Percentiles rank a stretch among this genome's conserved stretches.
These are phyloP conservation scores for Fusarium nodosum DNA, from an alignment of 2,329 filamentous ascomycete species.

Conservation along the genomic window DNA sequence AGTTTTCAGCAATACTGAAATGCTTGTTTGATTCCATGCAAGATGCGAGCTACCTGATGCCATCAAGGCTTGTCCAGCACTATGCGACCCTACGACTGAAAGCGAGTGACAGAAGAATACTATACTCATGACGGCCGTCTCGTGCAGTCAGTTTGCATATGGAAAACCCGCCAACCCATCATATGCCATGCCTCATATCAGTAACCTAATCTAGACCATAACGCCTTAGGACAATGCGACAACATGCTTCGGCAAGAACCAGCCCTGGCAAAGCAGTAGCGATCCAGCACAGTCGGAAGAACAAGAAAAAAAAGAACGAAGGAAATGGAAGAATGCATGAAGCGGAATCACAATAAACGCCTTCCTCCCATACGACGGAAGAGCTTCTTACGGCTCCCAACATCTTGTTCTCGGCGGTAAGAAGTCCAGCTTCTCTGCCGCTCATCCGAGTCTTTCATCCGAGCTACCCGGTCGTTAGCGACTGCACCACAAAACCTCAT, in stretches of 20 bases:
- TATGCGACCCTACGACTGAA: constrained; percentile 26
- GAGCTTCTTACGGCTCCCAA: constrained; percentile 55
- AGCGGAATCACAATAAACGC: constrained; percentile 43
- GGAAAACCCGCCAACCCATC: constrained; percentile 30
- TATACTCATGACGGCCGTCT: constrained; percentile 17
- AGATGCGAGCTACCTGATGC: constrained; percentile 37
- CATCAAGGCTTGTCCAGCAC: constrained; percentile 27
- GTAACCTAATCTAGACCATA: constrained; percentile 46
- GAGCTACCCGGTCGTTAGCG: constrained; percentile 55
- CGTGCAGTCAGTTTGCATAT: constrained; percentile 26
- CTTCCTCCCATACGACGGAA: constrained; percentile 58
- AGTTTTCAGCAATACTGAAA: constrained; percentile 8
- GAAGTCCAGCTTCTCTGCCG: constrained; percentile 64
- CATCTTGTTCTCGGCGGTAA: constrained; percentile 55
- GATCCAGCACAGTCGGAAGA: constrained; percentile 38
- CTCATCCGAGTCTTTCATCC: constrained; percentile 65
- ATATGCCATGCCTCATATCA: constrained; percentile 28
- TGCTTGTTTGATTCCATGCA: constrained; percentile 23
- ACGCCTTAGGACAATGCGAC: constrained; percentile 48
- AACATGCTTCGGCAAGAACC: constrained; percentile 45
- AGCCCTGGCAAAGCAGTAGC: constrained; percentile 38
- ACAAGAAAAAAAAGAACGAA: neutral
- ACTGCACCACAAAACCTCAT: constrained; percentile 1
- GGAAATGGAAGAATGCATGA: constrained; percentile 6
- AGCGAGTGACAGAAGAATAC: constrained; percentile 39